phyloP scores from a whole-genome alignment of 805 yeast species.

The Saturnispora silvae region DNA sequence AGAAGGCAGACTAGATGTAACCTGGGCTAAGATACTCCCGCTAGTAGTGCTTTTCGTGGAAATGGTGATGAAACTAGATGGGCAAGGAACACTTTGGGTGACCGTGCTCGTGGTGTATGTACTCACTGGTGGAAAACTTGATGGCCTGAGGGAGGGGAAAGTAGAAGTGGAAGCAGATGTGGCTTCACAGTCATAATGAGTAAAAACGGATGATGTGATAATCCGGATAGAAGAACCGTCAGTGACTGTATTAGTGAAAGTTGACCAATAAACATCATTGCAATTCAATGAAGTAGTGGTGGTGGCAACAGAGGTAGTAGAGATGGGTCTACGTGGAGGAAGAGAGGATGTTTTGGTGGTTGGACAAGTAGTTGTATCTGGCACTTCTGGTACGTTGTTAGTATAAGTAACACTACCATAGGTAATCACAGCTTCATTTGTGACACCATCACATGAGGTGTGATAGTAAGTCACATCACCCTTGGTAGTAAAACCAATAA shows the following conservation, averaged over 20 bases:
- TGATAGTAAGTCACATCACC: conserved; percentile 2
- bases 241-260: conserved; percentile 1
- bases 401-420: conserved; percentile 1
- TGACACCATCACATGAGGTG: conserved; percentile 9
- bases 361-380: conserved; percentile 6
- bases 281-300: conserved; percentile 1
- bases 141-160: too few relatives aligned
- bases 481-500: conserved; percentile 1
- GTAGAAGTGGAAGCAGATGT: not conserved
- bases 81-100: too few relatives aligned
- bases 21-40: too few relatives aligned
- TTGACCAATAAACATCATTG: conserved; percentile 1
- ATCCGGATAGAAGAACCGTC: not conserved
- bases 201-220: conserved; percentile 2
- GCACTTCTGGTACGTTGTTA: conserved; percentile 2
- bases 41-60: too few relatives aligned
- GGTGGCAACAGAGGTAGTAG: not conserved
- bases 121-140: conserved; percentile 1
- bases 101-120: too few relatives aligned
- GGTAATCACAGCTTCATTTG: conserved; percentile 1
- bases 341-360: conserved; percentile 3
- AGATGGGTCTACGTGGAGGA: too few relatives aligned
- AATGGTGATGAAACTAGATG: too few relatives aligned
- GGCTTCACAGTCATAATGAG: not conserved
- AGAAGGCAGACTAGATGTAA: too few relatives aligned